phyloP scores from a whole-genome alignment of 2,329 filamentous ascomycete species.

The Remersonia thermophila region DNA sequence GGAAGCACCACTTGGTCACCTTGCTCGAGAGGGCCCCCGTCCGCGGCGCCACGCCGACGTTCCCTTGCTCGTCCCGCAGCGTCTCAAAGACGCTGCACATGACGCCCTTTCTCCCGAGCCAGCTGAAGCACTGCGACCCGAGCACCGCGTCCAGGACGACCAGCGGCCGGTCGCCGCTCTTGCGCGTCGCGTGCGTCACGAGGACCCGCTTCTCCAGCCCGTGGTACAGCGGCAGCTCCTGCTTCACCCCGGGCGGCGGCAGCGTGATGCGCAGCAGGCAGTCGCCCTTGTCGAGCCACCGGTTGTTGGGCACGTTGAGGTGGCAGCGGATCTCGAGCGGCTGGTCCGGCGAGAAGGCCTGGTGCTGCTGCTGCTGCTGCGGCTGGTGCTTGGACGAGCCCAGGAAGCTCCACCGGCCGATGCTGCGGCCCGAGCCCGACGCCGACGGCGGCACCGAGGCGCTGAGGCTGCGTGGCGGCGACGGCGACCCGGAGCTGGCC shows the following conservation, averaged over 20 bases:
- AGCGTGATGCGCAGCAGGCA: constrained; percentile 72
- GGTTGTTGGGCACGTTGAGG: constrained; percentile 58
- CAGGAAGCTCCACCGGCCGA: constrained; percentile 47
- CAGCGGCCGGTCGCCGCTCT: constrained; percentile 41
- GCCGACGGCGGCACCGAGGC: constrained; percentile 30
- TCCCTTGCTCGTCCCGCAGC: constrained; percentile 49
- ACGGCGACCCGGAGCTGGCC: constrained; percentile 39
- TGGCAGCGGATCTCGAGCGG: constrained; percentile 58
- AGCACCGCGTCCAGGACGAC: constrained; percentile 73
- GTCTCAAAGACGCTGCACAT: constrained; percentile 83
- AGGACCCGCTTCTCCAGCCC: constrained; percentile 76
- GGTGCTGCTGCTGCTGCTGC: no score
- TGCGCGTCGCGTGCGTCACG: constrained; percentile 58
- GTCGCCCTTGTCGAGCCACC: constrained; percentile 86
- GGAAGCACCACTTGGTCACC: constrained; percentile 53
- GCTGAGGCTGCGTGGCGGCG: constrained; percentile 45
- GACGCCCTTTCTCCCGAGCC: constrained; percentile 73
- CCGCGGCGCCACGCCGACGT: constrained; percentile 38
- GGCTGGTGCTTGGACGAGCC: constrained; percentile 62
- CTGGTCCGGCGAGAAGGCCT: constrained; percentile 16
- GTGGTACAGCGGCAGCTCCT: constrained; percentile 47
- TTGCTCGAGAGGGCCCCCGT: constrained; percentile 40
- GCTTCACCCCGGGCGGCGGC: constrained; percentile 50
- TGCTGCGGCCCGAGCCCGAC: constrained; percentile 33
- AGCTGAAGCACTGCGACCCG: constrained; percentile 71